phyloP scores from a whole-genome alignment of 257 asterid genomes.

The Buddleja alternifolia region DNA sequence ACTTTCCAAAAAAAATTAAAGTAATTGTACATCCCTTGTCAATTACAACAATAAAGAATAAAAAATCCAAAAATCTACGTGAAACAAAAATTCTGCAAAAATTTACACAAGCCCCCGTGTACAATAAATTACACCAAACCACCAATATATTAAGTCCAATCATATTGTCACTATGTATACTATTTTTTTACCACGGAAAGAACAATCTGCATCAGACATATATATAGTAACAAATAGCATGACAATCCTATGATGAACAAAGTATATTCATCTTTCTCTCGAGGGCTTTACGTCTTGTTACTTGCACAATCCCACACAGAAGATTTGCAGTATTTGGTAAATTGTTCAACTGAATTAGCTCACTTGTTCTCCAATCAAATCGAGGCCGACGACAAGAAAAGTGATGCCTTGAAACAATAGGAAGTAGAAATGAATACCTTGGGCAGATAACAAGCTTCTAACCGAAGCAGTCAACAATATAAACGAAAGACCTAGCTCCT shows the following conservation, averaged over 20 bases:
- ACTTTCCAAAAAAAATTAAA: constrained; percentile 20
- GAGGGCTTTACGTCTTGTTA: not conserved
- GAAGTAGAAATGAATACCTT: constrained; percentile 50
- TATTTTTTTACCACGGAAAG: constrained; percentile 12
- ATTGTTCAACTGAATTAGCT: constrained; percentile 7
- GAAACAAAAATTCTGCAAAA: constrained; percentile 8
- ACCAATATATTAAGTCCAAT: constrained; percentile 8
- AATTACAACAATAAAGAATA: constrained; percentile 44
- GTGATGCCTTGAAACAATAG: constrained; percentile 47
- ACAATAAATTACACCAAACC: constrained; percentile 37
- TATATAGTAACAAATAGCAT: constrained; percentile 7
- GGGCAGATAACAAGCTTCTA: constrained; percentile 45
- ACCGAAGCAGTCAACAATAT: constrained; percentile 49
- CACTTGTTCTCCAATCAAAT: constrained; percentile 48
- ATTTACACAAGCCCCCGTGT: constrained; percentile 25
- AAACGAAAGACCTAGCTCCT: constrained; percentile 42
- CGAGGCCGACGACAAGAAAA: constrained; percentile 43
- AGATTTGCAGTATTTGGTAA: not conserved
- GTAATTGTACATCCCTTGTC: constrained; percentile 40
- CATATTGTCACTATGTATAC: constrained; percentile 31
- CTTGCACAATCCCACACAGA: constrained; percentile 8
- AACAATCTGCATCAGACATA: constrained; percentile 29
- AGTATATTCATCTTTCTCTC: not conserved
- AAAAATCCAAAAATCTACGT: not conserved
- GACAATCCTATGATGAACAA: constrained; percentile 10